Percentiles rank a stretch among this genome's conserved stretches.
phyloP scores from a whole-genome alignment of 1,284 basidiomycete genomes.

The Sanguinoderma infundibulare region DNA sequence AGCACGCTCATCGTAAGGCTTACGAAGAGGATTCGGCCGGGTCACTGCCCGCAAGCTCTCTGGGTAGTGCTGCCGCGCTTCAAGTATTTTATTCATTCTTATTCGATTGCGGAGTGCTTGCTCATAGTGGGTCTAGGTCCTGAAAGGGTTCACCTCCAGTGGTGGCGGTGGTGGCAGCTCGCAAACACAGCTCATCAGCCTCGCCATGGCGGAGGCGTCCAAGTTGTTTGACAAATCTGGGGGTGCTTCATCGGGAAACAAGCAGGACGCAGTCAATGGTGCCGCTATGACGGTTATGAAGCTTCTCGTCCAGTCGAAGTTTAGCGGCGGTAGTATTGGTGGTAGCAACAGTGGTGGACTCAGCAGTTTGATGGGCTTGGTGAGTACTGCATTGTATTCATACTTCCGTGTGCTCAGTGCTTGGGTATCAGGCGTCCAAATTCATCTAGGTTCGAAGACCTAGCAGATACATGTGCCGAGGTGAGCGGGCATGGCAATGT shows the following conservation, averaged over 20 bases:
- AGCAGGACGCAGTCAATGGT: conserved; percentile 82
- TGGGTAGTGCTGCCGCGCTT: conserved; percentile 79
- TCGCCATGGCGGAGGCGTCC: conserved; percentile 83
- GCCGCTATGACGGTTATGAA: conserved; percentile 88
- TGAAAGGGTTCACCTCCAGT: conserved; percentile 67
- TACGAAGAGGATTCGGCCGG: conserved; percentile 57
- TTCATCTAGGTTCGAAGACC: conserved; percentile 41
- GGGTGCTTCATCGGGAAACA: conserved; percentile 68
- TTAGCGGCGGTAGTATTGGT: conserved; percentile 55
- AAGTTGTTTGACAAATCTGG: conserved; percentile 75
- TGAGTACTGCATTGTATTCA: conserved; percentile 33
- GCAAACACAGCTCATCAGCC: conserved; percentile 70
- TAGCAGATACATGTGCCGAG: too few species aligned
- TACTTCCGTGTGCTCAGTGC: background rate
- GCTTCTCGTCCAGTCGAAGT: conserved; percentile 70
- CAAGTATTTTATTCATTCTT: conserved; percentile 49
- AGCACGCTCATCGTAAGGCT: conserved; percentile 61
- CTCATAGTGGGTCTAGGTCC: conserved; percentile 41
- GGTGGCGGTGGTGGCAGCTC: conserved; percentile 48
- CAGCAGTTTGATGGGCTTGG: conserved; percentile 58
- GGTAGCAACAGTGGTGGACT: conserved; percentile 67
- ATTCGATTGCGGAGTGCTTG: background rate
- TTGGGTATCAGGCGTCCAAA: conserved; percentile 46
- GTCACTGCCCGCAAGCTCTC: conserved; percentile 56
- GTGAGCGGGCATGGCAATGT: too few species aligned